Conservation (phyloP, 2,329 filamentous ascomycete species). For the Hypoxylon sp. region DNA sequence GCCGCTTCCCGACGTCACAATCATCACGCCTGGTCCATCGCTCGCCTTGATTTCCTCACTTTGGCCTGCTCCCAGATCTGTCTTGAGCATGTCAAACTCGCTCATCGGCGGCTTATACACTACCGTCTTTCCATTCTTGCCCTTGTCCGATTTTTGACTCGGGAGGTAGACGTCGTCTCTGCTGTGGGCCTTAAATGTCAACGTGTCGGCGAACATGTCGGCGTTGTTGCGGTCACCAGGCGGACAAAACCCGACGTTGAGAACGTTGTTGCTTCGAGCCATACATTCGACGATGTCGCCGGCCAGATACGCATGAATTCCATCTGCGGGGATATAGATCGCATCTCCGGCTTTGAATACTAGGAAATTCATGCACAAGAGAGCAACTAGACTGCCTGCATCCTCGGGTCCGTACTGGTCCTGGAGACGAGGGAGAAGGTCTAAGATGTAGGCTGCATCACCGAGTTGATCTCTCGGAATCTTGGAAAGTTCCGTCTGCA, state of each 20-base stretch:
- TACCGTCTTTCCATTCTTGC: constrained; percentile 69
- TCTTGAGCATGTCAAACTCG: constrained; percentile 77
- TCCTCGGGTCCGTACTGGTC: constrained; percentile 73
- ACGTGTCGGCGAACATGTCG: constrained; percentile 70
- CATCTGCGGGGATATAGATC: constrained; percentile 78
- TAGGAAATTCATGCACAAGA: constrained; percentile 81
- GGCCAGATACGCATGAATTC: constrained; percentile 78
- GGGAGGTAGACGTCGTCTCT: constrained; percentile 67
- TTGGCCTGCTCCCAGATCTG: constrained; percentile 67
- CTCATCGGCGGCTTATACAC: constrained; percentile 75
- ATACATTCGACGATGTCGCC: constrained; percentile 85
- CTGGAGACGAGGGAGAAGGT: constrained; percentile 73
- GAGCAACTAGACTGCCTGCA: constrained; percentile 74
- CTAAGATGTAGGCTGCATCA: constrained; percentile 67
- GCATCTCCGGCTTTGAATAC: constrained; percentile 73
- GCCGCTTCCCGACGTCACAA: constrained; percentile 71
- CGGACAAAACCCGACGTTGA: constrained; percentile 81
- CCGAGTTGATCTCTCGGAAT: constrained; percentile 62
- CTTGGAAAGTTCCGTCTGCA: constrained; percentile 63
- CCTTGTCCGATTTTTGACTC: constrained; percentile 60
- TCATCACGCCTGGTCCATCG: constrained; percentile 71
- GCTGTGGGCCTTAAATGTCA: constrained; percentile 74
- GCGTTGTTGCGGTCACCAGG: constrained; percentile 71
- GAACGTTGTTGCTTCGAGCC: constrained; percentile 79
- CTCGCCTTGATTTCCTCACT: constrained; percentile 67